Conservation (phyloP, 1,139 yeast species). For the Diutina neorugosa region DNA sequence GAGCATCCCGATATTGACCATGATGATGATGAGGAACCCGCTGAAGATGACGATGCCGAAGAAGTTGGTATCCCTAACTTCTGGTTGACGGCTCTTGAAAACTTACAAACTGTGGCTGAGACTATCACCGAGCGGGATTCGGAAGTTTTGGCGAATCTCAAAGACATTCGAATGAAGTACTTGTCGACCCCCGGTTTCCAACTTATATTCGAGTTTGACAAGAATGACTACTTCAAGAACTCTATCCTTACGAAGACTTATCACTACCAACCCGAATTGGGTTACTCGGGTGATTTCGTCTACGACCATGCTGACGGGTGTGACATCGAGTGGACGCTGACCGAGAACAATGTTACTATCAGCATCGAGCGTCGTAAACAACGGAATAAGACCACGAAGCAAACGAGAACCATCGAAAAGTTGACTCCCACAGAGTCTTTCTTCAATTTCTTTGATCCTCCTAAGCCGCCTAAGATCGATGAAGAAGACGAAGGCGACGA, state of each 20-base stretch:
- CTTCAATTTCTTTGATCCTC: constrained; percentile 93
- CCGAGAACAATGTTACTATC: constrained; percentile 76
- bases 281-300: constrained; percentile 90
- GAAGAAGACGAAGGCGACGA: constrained; percentile 31
- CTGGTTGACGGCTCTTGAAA: constrained; percentile 94
- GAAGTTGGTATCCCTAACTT: constrained; percentile 79
- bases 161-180: constrained; percentile 72
- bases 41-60: constrained; percentile 26
- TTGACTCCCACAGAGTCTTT: constrained; percentile 87
- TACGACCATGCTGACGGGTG: constrained; percentile 95
- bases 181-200: constrained; percentile 84
- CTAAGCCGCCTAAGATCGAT: constrained; percentile 49
- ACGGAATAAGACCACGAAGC: constrained; percentile 94
- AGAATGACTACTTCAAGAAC: constrained; percentile 73
- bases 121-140: constrained; percentile 85
- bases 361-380: constrained; percentile 91
- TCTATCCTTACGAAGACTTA: constrained; percentile 68
- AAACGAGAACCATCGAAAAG: constrained; percentile 92
- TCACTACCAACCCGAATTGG: constrained; percentile 88
- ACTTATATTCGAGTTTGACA: constrained; percentile 67
- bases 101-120: constrained; percentile 70
- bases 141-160: constrained; percentile 61
- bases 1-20: constrained; percentile 15
- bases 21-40: constrained; percentile 21
- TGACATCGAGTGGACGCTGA: constrained; percentile 72